Base-by-base conservation (phyloP, 768 basidiomycete species). In the Boletus insuetus region DNA sequence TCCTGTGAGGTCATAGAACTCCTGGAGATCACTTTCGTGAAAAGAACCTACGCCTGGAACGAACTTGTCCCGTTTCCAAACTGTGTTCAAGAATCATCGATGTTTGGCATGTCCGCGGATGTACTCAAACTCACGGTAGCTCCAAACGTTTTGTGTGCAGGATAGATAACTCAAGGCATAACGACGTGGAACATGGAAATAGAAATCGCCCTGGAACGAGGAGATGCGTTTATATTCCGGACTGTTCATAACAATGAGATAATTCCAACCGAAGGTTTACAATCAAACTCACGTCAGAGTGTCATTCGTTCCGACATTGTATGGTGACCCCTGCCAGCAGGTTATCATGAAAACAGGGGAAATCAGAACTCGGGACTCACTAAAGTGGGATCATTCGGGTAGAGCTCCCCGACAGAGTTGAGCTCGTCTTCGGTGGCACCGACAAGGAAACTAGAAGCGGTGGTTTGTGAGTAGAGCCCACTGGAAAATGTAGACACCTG, bases 251-350 rank as follows among this genome's bases (percentile, higher is more conserved):
- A 46, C 5, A 34, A 14, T 42, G 22, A 42, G 41, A 42, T 13
- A 42, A 24, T 13, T 6, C 5, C 46, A 45, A 6, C 17, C 9
- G 8, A 20, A 19, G 31, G 19, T 19, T 17, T 12, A 19, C 31
- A 13, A 34, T 32, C 26, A 7, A 32, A 46, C 49, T 10, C 24
- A 52, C 38, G 32, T 58, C 39, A 62, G n/a, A 31, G 51, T 44
- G 31, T 63, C 62, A 20, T 51, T 58, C 9, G 31, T 52, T 12
- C 68, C 69, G 6, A 71, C 67, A 20, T 62, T 59, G 51, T 62
- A 69, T 1, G 68, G 68, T 16, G 68, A 69, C 1, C 68, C 68
- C 49, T 64, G 32, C 14, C 22, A n/a, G 38, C 24, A n/a, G 3
- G 20, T 51, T 26, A 29, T 19, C 22, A 22, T 31, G 10, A 13